phyloP scores from a whole-genome alignment of 495 filamentous ascomycete species.

The Penicillium lagena region DNA sequence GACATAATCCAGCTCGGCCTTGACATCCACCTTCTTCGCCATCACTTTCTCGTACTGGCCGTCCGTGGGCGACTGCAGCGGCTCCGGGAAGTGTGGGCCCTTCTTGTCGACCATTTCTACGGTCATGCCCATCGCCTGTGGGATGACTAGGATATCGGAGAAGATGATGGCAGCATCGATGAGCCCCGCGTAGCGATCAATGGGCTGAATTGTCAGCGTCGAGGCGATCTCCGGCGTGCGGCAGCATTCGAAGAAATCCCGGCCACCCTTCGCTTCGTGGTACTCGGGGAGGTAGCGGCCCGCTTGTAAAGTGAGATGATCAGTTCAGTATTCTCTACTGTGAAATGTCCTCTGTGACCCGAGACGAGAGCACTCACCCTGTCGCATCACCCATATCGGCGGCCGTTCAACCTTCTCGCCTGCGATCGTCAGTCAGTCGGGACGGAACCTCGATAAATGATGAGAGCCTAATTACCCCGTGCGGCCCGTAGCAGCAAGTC shows the following conservation, averaged over 20 bases:
- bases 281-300: slow-evolving; percentile 98
- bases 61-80: slow-evolving; percentile 69
- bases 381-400: slow-evolving; percentile 98
- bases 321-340: slow-evolving; percentile 1
- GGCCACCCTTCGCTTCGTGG: slow-evolving; percentile 79
- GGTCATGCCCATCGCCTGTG: slow-evolving; percentile 93
- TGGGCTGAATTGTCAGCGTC: slow-evolving; percentile 84
- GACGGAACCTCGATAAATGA: not conserved
- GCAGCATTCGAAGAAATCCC: slow-evolving; percentile 97
- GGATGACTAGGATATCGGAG: slow-evolving; percentile 95
- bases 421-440: slow-evolving; percentile 30
- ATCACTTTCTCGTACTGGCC: slow-evolving; percentile 75
- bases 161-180: slow-evolving; percentile 98
- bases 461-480: slow-evolving; percentile 53
- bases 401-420: slow-evolving; percentile 85
- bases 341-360: too few relatives aligned
- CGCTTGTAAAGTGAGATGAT: slow-evolving; percentile 43
- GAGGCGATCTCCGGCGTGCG: slow-evolving; percentile 88
- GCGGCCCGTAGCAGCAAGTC: slow-evolving; percentile 85
- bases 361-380: slow-evolving; percentile 51
- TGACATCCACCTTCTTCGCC: slow-evolving; percentile 71
- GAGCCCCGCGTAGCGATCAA: slow-evolving; percentile 82
- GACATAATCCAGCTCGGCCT: slow-evolving; percentile 80
- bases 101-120: slow-evolving; percentile 97
- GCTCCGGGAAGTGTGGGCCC: slow-evolving; percentile 87